These are phyloP conservation scores for Cephaloascus fragrans DNA, from an alignment of 805 yeast genomes.

Conservation along the genomic window DNA sequence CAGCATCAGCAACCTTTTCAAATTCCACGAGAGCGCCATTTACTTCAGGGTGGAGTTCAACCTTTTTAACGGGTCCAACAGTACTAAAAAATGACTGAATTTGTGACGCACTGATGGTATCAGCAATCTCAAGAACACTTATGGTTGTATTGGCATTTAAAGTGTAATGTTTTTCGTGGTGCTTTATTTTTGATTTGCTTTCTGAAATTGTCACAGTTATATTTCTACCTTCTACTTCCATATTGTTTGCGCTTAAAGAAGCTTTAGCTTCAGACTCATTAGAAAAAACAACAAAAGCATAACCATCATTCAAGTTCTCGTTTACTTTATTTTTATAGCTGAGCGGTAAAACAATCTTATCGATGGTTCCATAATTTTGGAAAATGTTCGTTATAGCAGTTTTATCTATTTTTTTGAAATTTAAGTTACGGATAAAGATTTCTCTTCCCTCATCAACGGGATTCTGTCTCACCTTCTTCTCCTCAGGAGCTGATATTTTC, in stretches of 20 bases:
- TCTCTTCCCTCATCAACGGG: conserved; percentile 47
- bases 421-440: conserved; percentile 42
- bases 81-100: conserved; percentile 17
- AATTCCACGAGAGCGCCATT: conserved; percentile 44
- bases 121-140: conserved; percentile 17
- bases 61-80: conserved; percentile 26
- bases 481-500: conserved; percentile 51
- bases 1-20: conserved; percentile 31
- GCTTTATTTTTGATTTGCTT: conserved; percentile 13
- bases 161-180: conserved; percentile 8
- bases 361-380: conserved; percentile 41
- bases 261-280: conserved; percentile 31
- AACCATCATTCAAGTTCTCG: conserved; percentile 42
- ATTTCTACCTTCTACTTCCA: conserved; percentile 32
- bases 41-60: conserved; percentile 35
- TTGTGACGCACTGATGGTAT: conserved; percentile 25
- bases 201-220: conserved; percentile 42
- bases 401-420: conserved; percentile 31
- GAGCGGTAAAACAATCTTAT: conserved; percentile 40
- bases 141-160: conserved; percentile 12
- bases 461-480: conserved; percentile 28
- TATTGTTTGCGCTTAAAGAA: conserved; percentile 33
- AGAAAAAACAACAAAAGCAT: conserved; percentile 51
- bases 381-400: conserved; percentile 30
- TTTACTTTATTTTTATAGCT: conserved; percentile 18